Percentiles rank a stretch among this genome's conserved stretches.
phyloP scores from a whole-genome alignment of 768 basidiomycete species.

The Trametes coccinea region DNA sequence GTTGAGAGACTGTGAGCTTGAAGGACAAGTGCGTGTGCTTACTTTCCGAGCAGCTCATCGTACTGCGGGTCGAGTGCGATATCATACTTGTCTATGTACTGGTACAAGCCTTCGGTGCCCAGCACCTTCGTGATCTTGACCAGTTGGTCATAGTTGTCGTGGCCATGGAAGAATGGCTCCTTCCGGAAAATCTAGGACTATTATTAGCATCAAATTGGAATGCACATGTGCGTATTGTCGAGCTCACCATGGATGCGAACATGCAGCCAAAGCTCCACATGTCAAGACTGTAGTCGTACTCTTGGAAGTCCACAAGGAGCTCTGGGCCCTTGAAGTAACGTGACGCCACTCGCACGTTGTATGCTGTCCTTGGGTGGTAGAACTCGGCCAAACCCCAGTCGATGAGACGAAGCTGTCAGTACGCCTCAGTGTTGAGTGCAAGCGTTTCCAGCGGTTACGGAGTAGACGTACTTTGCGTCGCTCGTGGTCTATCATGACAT shows the following conservation, averaged over 20 bases:
- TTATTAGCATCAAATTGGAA: neutral
- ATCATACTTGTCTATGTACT: constrained; percentile 92
- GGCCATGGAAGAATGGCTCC: constrained; percentile 99
- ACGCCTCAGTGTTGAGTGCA: neutral
- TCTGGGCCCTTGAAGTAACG: constrained; percentile 99
- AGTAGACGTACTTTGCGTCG: constrained; percentile 70
- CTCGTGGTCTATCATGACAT: constrained; percentile 99
- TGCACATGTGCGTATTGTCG: neutral
- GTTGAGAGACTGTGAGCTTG: neutral
- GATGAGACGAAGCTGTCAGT: constrained; percentile 80
- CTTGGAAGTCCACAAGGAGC: constrained; percentile 94
- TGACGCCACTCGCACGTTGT: constrained; percentile 96
- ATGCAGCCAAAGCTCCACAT: constrained; percentile 99
- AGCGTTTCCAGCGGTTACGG: too few species aligned
- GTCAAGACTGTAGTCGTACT: constrained; percentile 96
- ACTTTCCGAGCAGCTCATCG: constrained; percentile 91
- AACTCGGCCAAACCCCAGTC: constrained; percentile 99
- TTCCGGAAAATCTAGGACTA: constrained; percentile 89
- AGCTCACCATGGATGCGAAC: constrained; percentile 94
- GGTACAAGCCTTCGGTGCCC: constrained; percentile 92
- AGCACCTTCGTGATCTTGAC: constrained; percentile 98
- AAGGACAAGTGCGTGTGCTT: constrained; percentile 23
- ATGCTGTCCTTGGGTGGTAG: constrained; percentile 96
- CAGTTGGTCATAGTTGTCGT: constrained; percentile 97
- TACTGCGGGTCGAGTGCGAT: constrained; percentile 96